Evolutionary conservation across 768 basidiomycete species (phyloP).

Genomic region (Cubamyces sp.): DNA sequence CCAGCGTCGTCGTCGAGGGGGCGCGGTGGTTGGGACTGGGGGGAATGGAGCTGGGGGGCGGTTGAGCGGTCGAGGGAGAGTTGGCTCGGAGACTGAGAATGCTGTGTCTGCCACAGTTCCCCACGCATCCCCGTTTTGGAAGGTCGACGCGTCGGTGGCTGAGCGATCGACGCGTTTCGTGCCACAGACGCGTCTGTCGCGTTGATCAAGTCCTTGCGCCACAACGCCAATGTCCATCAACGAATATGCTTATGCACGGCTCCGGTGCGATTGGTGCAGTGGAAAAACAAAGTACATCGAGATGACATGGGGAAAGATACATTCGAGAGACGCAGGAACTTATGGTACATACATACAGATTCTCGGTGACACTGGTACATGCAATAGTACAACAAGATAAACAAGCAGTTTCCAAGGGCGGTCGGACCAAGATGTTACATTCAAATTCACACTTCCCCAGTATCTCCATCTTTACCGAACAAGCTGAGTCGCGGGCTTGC

Average conservation of each 20-base stretch:
- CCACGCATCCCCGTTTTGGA: constrained; percentile 19
- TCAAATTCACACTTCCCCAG: too few relatives aligned
- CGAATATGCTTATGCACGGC: too few relatives aligned
- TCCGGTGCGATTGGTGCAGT: too few relatives aligned
- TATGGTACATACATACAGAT: constrained; percentile 13
- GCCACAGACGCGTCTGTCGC: constrained; percentile 14
- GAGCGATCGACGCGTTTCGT: not conserved
- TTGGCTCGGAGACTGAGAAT: too few relatives aligned
- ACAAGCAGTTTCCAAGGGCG: not conserved
- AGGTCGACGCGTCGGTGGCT: constrained; percentile 16
- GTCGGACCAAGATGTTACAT: too few relatives aligned
- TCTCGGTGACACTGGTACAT: not conserved
- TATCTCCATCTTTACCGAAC: constrained; percentile 21
- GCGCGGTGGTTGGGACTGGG: not conserved
- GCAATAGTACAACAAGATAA: constrained; percentile 9
- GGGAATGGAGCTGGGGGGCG: not conserved
- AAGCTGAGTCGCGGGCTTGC: constrained; percentile 34
- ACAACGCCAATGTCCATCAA: not conserved
- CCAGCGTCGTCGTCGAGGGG: too few relatives aligned
- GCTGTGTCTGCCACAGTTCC: constrained; percentile 10
- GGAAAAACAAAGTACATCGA: too few relatives aligned
- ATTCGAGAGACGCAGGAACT: not conserved
- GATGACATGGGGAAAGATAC: too few relatives aligned
- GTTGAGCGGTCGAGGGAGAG: not conserved
- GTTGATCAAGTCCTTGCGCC: too few relatives aligned